Base-by-base conservation (phyloP, 768 basidiomycete genomes). In the Suillus hirtellus region DNA sequence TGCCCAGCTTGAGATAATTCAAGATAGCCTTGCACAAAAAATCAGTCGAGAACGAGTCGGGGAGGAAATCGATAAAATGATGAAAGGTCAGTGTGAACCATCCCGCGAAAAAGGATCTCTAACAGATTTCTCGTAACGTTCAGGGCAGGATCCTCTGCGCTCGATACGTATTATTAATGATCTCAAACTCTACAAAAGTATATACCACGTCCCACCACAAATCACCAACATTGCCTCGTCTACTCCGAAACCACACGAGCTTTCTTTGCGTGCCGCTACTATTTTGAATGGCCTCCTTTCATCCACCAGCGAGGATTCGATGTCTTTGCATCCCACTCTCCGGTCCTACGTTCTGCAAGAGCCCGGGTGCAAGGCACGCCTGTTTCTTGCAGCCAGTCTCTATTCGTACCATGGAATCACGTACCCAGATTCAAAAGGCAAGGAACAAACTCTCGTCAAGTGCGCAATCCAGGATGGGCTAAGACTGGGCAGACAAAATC, bases 1-100 rank as follows among this genome's bases (percentile, higher is more conserved):
- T 17, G 88, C 85, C 2, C 81, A 76, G 63, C 85, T 90, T 68
- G 75, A 78, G 14, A 74, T 74, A 44, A 90, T 93, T 49, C 89
- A 92, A 79, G 77, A 82, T 55, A 90, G 88, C 0, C 76, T 97
- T 17, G 78, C 85, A 11, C 80, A 79, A 1, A 97, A 98, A 73
- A 92, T 99, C 53, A 90, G 90, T 40, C 85, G 93, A 59, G 97
- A 99, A 77, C 85, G 97, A 19, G 86, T 95, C 6, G 96, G 96
- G 0, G 91, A 91, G 65, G 97, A 99, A 75, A 70, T 99, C 15
- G 85, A 90, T 65, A 99, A 99, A 74, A 99, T 98, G 92, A 82
- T 99, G 72, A 88, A 88, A 80, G 89, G 96, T 89, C n/a, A 37
- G 65, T 60, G 27, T 59, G 27, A 24, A 35, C 1, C 47, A 43